Evolutionary conservation across 768 basidiomycete species (phyloP), one percentile per base, ranked within the genome.

Genomic region (Rossbeevera mucosa): DNA sequence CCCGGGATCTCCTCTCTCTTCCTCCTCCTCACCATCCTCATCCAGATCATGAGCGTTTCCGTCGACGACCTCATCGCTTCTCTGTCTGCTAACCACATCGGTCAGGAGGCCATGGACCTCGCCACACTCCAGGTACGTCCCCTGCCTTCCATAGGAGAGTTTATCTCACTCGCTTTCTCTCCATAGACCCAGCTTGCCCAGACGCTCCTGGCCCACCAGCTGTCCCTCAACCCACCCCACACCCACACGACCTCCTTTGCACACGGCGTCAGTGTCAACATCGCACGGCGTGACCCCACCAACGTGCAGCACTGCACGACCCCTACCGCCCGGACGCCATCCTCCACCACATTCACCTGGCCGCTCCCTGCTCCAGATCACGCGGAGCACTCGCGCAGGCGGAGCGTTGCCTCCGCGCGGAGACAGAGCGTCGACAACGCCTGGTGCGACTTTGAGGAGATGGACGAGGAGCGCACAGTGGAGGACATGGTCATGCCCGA

Each of bases 31-130:
- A 28, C 44, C 51, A 29, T 12, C 46, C 22, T 22, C 42, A 7
- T 16, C 42, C 2, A 43, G 47, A 59, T 52, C 53, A 80, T 79
- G 78, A 76, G 68, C 57, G 44, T 75, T 52, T 73, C 78, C 43
- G 69, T 79, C 31, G 77, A 79, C 63, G 77, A 79, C 69, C 79
- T 79, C 60, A 72, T 79, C 48, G 70, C 76, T 20, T 78, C 77
- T 11, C 56, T 79, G 59, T 70, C 66, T 40, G 59, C 72, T 2
- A 75, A 70, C 62, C 77, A 79, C 71, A 76, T 79, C 62, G 76
- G 76, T 53, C 79, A 79, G 58, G 77, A 79, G 58, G 76, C 76
- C n/a, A 69, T 72, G 13, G 79, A 79, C 66, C 69, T 79, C 54
- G 75, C 75, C 44, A 64, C 72, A 22, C 71, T 79, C 13, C 76